phyloP scores from a whole-genome alignment of 2,329 filamentous ascomycete genomes.

The Talaromyces sp. region DNA sequence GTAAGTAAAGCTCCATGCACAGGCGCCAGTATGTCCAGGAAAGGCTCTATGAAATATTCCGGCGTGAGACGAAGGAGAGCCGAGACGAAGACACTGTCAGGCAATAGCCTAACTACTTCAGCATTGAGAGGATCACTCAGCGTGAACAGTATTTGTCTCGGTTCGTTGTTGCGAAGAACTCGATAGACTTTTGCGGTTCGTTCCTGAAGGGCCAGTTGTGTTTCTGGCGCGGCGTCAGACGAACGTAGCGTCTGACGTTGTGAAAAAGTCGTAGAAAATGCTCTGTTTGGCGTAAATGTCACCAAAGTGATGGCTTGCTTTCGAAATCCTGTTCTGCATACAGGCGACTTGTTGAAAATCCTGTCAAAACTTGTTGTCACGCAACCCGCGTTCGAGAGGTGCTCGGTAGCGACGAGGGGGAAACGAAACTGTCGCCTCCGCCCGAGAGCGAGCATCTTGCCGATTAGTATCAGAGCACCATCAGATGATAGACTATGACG shows the following conservation, averaged over 20 bases:
- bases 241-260: background rate
- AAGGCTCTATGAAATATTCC: slow-evolving; percentile 45
- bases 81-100: slow-evolving; percentile 58
- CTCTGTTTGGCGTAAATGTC: background rate
- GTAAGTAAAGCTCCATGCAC: slow-evolving; percentile 49
- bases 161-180: slow-evolving; percentile 36
- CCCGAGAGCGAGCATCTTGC: background rate
- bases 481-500: background rate
- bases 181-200: slow-evolving; percentile 23
- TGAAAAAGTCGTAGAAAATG: background rate
- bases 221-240: background rate
- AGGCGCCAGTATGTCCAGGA: slow-evolving; percentile 46
- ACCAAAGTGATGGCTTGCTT: background rate
- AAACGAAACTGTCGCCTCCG: background rate
- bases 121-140: slow-evolving; percentile 32
- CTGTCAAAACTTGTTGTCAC: background rate
- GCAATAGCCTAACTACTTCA: slow-evolving; percentile 40
- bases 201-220: background rate
- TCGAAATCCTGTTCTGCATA: background rate
- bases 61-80: slow-evolving; percentile 63
- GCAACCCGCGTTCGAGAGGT: background rate
- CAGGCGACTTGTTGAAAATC: background rate
- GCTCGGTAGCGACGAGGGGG: background rate
- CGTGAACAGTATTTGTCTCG: slow-evolving; percentile 39
- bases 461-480: background rate